Percentiles rank a stretch among this genome's conserved stretches.
phyloP scores from a whole-genome alignment of 768 basidiomycete species.

The Filobasidium floriforme region DNA sequence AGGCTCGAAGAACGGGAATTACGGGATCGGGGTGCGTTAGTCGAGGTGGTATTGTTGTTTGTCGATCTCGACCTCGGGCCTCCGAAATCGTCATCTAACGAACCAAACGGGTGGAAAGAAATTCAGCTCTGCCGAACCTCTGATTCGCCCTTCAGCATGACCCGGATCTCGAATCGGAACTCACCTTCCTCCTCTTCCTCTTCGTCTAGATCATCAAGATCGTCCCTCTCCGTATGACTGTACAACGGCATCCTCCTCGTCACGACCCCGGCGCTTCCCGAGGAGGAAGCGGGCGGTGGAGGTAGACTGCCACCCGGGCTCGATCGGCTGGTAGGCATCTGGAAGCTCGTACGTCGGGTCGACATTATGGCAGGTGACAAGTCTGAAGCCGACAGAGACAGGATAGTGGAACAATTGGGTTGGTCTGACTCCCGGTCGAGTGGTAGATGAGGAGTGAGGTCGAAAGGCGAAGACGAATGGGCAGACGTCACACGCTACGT shows the following conservation, averaged over 20 bases:
- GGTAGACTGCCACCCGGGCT: neutral
- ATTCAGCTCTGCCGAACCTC: no score
- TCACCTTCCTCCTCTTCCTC: conserved; percentile 10
- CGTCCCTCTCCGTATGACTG: conserved; percentile 16
- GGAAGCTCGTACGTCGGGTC: neutral
- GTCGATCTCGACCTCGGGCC: neutral
- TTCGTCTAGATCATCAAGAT: conserved; percentile 7
- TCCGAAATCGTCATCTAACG: conserved; percentile 7
- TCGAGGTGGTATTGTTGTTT: neutral
- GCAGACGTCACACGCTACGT: no score
- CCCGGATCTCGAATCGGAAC: neutral
- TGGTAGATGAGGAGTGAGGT: no score
- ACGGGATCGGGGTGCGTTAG: neutral
- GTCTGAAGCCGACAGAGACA: no score
- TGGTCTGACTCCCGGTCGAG: no score
- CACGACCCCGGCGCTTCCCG: neutral
- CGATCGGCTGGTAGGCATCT: neutral
- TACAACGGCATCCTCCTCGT: conserved; percentile 15
- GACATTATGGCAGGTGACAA: conserved; percentile 5
- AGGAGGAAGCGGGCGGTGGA: conserved; percentile 11
- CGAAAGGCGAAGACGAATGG: no score
- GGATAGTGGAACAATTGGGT: no score
- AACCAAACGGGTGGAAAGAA: no score
- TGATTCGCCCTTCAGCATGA: no score
- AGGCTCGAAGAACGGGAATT: neutral